Percentiles rank a stretch among this genome's conserved stretches.
These are phyloP conservation scores for Chlamydomonas reinhardtii DNA, from an alignment of 163 green algal species.

Conservation along the genomic window DNA sequence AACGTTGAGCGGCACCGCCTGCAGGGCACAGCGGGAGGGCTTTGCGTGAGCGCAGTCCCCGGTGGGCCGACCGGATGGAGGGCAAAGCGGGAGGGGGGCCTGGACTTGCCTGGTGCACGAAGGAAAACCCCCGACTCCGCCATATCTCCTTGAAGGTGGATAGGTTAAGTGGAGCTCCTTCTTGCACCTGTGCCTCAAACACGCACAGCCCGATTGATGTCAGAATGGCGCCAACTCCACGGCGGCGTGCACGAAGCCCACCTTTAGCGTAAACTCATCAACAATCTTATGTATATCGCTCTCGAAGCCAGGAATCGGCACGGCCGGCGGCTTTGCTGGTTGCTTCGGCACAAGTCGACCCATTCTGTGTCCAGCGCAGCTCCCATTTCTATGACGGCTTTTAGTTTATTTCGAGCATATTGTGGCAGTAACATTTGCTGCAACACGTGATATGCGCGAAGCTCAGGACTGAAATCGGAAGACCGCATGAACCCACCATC, in stretches of 20 bases:
- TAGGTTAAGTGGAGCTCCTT: background rate
- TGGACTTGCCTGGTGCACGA: constrained; percentile 30
- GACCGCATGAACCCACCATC: too few species aligned
- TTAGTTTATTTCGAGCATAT: too few species aligned
- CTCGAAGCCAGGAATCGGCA: constrained; percentile 14
- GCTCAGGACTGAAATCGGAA: too few species aligned
- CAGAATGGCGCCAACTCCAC: background rate
- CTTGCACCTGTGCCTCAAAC: background rate
- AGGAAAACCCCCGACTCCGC: background rate
- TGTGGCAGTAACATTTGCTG: too few species aligned
- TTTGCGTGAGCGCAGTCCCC: background rate
- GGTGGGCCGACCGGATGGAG: too few species aligned
- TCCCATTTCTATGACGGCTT: background rate
- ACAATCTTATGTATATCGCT: constrained; percentile 37
- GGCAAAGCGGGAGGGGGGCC: too few species aligned
- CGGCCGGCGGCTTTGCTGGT: background rate
- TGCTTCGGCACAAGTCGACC: constrained; percentile 26
- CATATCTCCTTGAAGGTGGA: constrained; percentile 44
- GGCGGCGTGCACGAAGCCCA: background rate
- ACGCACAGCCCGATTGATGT: background rate
- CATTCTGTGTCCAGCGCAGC: background rate
- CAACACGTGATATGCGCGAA: too few species aligned
- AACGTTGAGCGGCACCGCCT: constrained; percentile 34
- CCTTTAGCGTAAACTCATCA: constrained; percentile 44
- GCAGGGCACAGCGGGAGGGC: background rate